Base-by-base conservation (phyloP, 1,284 basidiomycete genomes). In the Pascua guehoae region DNA sequence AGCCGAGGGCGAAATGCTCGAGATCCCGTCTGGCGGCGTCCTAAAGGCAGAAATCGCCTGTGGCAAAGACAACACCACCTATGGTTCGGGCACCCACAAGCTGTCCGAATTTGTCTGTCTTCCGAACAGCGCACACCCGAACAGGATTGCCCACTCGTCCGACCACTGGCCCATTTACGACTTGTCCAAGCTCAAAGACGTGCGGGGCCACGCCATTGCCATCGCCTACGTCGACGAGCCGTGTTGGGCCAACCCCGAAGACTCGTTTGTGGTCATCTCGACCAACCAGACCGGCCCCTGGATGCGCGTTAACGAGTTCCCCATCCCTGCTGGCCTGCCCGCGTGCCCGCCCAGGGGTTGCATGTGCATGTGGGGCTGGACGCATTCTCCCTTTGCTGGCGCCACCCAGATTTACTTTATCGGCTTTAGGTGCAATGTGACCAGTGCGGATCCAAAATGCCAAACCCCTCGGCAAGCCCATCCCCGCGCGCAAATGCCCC, bases 291-390 rank as follows among this genome's bases (percentile, higher is more conserved):
- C 83, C 1, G 88, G 86, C 62, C 86, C 87, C 0, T 89, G 85
- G 85, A 78, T 77, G 47, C 79, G 84, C 32, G 58, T 69, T 17
- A 88, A 86, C 15, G 80, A 82, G 53, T 89, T 88, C 66, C 66
- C 80, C 51, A 72, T 89, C 17, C 88, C 88, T 0, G 79, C 74
- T 12, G 72, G 75, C 14, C 84, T 89, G 81, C 87, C 88, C 0
- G 77, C 83, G 16, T 89, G 88, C 68, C 85, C 86, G 0, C 69
- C 81, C 1, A 83, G 81, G 12, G 83, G 82, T 37, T 89, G 88
- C 68, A 81, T 78, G 16, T 88, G 88, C 71, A 81, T 84, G 8
- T 90, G 84, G 79, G 85, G 85, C 70, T 90, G 88, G 88, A 83
- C 86, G 38, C 45, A 73, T 71, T n/a, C 8, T 8, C 16, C 44